phyloP scores from a whole-genome alignment of 176 grass and related monocot species.

The Dactylis glomerata region DNA sequence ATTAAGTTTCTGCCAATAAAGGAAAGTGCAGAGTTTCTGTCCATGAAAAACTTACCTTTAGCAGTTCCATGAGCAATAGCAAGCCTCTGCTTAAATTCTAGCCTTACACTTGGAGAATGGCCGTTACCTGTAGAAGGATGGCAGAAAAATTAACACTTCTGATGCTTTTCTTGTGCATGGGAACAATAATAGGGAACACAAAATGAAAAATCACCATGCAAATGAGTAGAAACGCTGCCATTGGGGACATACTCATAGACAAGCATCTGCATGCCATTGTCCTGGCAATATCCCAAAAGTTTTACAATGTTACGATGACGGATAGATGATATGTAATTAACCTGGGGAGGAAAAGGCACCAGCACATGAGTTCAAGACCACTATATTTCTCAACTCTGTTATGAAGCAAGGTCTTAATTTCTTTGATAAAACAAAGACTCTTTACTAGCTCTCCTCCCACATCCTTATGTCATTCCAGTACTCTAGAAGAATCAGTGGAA shows the following conservation, averaged over 20 bases:
- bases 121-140: constrained; percentile 32
- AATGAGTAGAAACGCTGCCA: constrained; percentile 76
- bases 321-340: constrained; percentile 61
- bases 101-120: constrained; percentile 40
- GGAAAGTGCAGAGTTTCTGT: neutral
- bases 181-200: neutral
- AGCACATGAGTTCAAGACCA: constrained; percentile 11
- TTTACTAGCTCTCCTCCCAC: neutral
- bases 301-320: constrained; percentile 79
- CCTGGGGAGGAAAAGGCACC: constrained; percentile 38
- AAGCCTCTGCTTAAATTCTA: constrained; percentile 98
- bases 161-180: neutral
- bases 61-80: constrained; percentile 88
- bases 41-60: constrained; percentile 58
- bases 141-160: neutral
- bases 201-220: constrained; percentile 67
- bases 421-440: neutral
- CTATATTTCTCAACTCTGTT: neutral
- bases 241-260: constrained; percentile 92
- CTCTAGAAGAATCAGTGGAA: constrained; percentile 18
- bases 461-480: neutral
- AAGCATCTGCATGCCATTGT: constrained; percentile 84
- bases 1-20: neutral
- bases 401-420: neutral
- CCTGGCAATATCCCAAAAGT: constrained; percentile 91